Evolutionary conservation across 2,329 filamentous ascomycete genomes (phyloP), one percentile per base, ranked within the genome.

Genomic region (Nannizziopsis arthrosporioides): DNA sequence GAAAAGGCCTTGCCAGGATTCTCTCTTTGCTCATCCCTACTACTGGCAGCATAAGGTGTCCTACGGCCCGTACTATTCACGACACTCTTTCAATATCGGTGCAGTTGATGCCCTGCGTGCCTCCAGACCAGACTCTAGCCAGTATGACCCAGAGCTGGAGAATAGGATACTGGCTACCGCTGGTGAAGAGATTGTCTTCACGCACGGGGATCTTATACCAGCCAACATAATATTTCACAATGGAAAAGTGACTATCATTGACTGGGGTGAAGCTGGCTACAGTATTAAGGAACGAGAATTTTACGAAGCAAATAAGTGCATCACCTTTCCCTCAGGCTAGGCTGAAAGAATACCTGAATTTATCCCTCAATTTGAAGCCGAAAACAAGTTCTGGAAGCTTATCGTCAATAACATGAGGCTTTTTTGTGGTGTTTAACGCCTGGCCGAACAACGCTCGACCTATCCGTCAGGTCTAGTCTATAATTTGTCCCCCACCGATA

Each of bases 181-280:
- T 35, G 48, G 48, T 9, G 50, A 56, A 22, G 48, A 48, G 22
- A 58, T 57, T 38, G 48, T 57, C 12, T 60, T 61, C 51, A 58
- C 57, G 2, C 59, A 57, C 44, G 53, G 53, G 7, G 58, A 59
- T 42, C 36, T 62, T 36, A 53, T 58, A 18, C 51, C 55, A 6
- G 54, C 54, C 12, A 62, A 62, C 37, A 54, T 61, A 2, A 53
- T 61, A 32, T 42, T 49, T 14, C 35, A 39, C 12, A 54, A 55
- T 36, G 53, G 53, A 12, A 57, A 56, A n/a, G 51, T 57, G 6
- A 56, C 56, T 3, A 47, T 61, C 19, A 42, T 61, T 12, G 59
- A 62, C 45, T 59, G 58, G 51, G 58, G 57, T 11, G 32, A 43
- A 22, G 30, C 39, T n/a, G 22, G 34, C 18, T 48, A 35, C 39